Evolutionary conservation across 306 rosid species (phyloP), one percentile per base, ranked within the genome.

Genomic region (Delonix regia): DNA sequence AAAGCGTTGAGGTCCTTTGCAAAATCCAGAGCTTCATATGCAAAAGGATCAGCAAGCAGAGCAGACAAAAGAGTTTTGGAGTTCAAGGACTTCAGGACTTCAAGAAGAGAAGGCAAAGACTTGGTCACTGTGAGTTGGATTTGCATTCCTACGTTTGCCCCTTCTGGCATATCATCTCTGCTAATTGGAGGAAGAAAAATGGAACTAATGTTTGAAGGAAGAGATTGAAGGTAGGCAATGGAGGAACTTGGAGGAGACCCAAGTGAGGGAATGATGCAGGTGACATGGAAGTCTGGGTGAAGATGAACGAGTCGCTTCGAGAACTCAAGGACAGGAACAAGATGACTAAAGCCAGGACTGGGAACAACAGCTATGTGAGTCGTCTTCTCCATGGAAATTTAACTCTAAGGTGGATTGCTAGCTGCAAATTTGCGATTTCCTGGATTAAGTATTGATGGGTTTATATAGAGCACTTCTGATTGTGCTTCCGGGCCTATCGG

Each of bases 251-350:
- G 13, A 42, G 67, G 77, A 12, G 73, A 61, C 5, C 76, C 77
- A 27, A 39, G 34, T 24, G 76, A 13, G 44, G 85, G 85, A 30
- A 81, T 69, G 77, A 76, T 69, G 85, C 55, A 61, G 2, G 74
- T 81, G 77, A 82, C 36, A 28, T 67, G 72, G 21, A 78, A 33
- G 1, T 78, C 62, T 8, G 69, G 76, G n/a, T 80, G 74, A n/a
- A 53, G 70, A 0, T 56, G 53, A 61, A 78, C 28, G 7, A 85
- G 73, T 18, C 22, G 7, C 13, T 75, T 82, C 4, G 82, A 80
- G 41, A 85, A 76, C 21, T 85, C 77, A 12, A 85, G 65, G 12
- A 85, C 48, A 0, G 85, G 85, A 16, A 45, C 5, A 0, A 85
- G 19, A 18, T 81, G 85, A 39, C 78, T 75, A 4, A 68, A 73